Evolutionary conservation across 257 asterid genomes (phyloP), one percentile per base, ranked within the genome.

Genomic region (Scutellaria minor): DNA sequence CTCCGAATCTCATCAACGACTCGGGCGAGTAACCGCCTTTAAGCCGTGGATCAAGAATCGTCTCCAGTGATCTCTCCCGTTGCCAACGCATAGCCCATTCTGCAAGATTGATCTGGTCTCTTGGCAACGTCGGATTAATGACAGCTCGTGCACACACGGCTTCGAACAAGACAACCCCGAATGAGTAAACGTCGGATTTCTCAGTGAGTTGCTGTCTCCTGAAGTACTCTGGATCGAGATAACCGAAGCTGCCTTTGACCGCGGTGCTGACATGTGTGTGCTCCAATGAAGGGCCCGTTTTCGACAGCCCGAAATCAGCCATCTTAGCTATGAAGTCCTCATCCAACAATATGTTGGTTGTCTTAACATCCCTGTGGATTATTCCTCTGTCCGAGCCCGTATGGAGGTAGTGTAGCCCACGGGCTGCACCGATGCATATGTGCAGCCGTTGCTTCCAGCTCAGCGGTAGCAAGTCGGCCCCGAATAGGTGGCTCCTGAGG

Each of bases 221-320:
- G 83, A 87, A 91, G 69, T 91, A 91, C 61, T 91, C 97, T 0
- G 97, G 97, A 68, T 91, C 97, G 1, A 91, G 89, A 80, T 91
- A 91, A 15, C 97, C 97, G 53, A 91, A 91, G 82, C 97, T 91
- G 13, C 96, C 97, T 54, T 91, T 91, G 12, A 91, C 97, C 2
- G 96, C 97, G 2, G 97, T 91, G 81, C 97, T 91, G 8, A 91
- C 97, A 35, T 91, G 97, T 0, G 96, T 91, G 84, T 91, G 97
- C 73, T 89, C 97, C 78, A 86, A 72, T 2, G 95, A 79, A 0
- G 96, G 97, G 56, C 96, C 96, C 1, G 88, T 85, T 76, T 89
- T 91, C 12, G 97, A 91, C 67, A 92, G 84, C 74, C 97, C 97
- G 27, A 92, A 92, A 83, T 92, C 97, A 2, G 97, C 85, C 97